Evolutionary conservation across 2,329 filamentous ascomycete species (phyloP).

Genomic region (Sporothrix phasma): DNA sequence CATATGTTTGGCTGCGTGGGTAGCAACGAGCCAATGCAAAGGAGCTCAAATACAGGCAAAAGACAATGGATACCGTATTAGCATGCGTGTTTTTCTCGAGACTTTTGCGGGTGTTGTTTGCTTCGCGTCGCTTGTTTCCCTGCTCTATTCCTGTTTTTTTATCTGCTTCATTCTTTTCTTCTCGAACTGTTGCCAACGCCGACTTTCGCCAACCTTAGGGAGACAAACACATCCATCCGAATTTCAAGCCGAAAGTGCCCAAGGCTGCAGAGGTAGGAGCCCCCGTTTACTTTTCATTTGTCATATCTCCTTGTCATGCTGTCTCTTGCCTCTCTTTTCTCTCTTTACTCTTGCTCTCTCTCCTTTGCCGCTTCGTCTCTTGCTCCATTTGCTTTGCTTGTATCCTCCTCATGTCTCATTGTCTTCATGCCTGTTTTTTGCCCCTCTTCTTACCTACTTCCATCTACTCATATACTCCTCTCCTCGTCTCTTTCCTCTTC

Average conservation of each 20-base stretch:
- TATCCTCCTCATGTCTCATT: neutral
- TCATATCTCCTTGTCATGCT: slow-evolving; percentile 16
- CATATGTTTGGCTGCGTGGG: slow-evolving; percentile 6
- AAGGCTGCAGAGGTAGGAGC: slow-evolving; percentile 91
- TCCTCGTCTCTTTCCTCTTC: neutral
- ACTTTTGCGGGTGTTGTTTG: neutral
- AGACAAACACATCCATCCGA: slow-evolving; percentile 86
- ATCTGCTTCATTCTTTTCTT: slow-evolving; percentile 18
- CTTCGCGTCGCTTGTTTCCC: neutral
- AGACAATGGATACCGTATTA: neutral
- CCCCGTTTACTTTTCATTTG: slow-evolving; percentile 28
- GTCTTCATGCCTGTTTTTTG: neutral
- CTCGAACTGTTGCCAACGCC: slow-evolving; percentile 42
- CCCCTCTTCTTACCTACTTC: neutral
- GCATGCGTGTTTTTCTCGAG: neutral
- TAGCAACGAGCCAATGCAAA: slow-evolving; percentile 1
- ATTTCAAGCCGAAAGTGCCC: slow-evolving; percentile 78
- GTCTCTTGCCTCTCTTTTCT: slow-evolving; percentile 15
- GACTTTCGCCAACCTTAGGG: slow-evolving; percentile 52
- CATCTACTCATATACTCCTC: neutral
- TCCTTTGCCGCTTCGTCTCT: slow-evolving; percentile 22
- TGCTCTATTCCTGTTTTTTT: neutral
- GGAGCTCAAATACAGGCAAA: neutral
- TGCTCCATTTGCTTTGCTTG: neutral
- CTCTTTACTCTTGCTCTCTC: slow-evolving; percentile 19